These are phyloP conservation scores for Pythium brassicae DNA, from an alignment of 352 stramenopile genomes.

Conservation along the genomic window DNA sequence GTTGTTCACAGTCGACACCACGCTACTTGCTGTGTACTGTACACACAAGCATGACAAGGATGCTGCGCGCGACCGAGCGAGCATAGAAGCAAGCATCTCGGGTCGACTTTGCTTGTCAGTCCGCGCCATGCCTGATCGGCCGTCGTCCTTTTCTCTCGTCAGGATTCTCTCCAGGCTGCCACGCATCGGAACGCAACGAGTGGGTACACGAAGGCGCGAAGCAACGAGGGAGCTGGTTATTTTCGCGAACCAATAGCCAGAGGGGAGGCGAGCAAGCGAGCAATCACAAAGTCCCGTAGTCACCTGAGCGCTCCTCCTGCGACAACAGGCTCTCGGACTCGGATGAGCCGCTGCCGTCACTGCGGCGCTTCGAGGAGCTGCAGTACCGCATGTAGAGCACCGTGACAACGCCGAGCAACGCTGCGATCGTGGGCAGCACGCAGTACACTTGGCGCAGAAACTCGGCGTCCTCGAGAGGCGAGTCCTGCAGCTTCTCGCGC, in stretches of 20 bases:
- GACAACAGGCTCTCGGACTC: constrained; percentile 30
- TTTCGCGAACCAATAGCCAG: background rate
- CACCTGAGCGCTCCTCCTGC: constrained; percentile 14
- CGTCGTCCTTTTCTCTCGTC: background rate
- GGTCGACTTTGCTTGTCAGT: no score
- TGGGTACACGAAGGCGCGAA: background rate
- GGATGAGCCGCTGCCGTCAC: constrained; percentile 13
- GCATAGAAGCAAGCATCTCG: no score
- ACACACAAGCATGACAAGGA: no score
- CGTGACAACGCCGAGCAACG: constrained; percentile 48
- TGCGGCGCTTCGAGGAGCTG: constrained; percentile 31
- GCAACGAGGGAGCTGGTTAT: constrained; percentile 1
- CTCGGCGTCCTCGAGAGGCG: constrained; percentile 51
- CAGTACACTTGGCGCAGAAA: constrained; percentile 78
- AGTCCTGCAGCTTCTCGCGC: constrained; percentile 57
- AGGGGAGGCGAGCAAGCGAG: background rate
- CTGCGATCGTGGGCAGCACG: constrained; percentile 55
- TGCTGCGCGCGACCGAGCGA: no score
- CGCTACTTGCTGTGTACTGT: no score
- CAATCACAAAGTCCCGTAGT: constrained; percentile 16
- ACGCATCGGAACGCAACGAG: background rate
- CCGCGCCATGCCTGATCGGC: background rate
- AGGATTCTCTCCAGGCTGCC: constrained; percentile 2
- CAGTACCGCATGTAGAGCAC: constrained; percentile 77
- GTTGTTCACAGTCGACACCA: no score